A percentile compares a stretch with the other conserved stretches of the same genome.
phyloP scores from a whole-genome alignment of 2,329 filamentous ascomycete species.

The Penicillium brevicompactum region DNA sequence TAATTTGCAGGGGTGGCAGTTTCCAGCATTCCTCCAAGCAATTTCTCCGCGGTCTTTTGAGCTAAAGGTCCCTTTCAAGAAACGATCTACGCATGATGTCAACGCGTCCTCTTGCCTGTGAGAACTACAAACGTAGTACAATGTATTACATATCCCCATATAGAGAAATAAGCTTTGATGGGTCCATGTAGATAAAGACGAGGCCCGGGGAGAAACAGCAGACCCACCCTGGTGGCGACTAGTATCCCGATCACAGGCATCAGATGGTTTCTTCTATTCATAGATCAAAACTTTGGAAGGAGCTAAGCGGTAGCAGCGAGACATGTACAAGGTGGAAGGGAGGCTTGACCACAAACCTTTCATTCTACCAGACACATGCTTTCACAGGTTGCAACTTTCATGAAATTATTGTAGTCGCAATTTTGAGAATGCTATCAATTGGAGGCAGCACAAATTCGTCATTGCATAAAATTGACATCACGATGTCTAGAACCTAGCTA shows the following conservation, averaged over 20 bases:
- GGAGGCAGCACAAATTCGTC: neutral
- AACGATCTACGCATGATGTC: neutral
- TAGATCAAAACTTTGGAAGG: neutral
- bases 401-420: neutral
- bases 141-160: neutral
- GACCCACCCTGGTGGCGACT: neutral
- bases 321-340: too few relatives aligned
- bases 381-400: too few relatives aligned
- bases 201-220: neutral
- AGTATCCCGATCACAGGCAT: neutral
- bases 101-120: neutral
- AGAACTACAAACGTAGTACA: neutral
- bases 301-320: too few relatives aligned
- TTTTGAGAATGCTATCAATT: neutral
- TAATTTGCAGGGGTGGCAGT: conserved; percentile 1
- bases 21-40: conserved; percentile 4
- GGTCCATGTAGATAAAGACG: neutral
- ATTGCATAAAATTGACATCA: neutral
- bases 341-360: too few relatives aligned
- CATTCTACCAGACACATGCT: too few relatives aligned
- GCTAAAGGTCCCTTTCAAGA: neutral
- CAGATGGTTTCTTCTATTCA: neutral
- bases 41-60: neutral
- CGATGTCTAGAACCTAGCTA: neutral
- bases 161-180: neutral